phyloP scores from a whole-genome alignment of 257 asterid species.

The Scutellaria baicalensis region DNA sequence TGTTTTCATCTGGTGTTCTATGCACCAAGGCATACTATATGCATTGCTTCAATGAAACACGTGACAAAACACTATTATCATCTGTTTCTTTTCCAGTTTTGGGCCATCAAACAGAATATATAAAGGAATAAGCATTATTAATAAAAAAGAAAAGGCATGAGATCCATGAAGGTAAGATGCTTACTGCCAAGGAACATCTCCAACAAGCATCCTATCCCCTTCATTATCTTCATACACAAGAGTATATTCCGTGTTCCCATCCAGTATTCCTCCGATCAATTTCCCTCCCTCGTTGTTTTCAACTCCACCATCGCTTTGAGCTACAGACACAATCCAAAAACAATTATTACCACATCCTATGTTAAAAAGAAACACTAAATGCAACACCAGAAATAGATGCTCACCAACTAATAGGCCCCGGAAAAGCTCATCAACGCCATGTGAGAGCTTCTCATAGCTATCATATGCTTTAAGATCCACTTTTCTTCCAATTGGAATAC shows the following conservation, averaged over 20 bases:
- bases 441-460: conserved; percentile 65
- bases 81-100: neutral
- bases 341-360: neutral
- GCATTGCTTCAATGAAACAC: neutral
- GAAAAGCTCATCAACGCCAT: conserved; percentile 74
- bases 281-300: conserved; percentile 40
- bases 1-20: too few relatives aligned
- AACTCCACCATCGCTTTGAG: conserved; percentile 48
- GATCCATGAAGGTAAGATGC: conserved; percentile 30
- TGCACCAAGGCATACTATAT: too few relatives aligned
- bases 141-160: conserved; percentile 12
- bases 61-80: neutral
- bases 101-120: neutral
- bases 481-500: conserved; percentile 87
- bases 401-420: conserved; percentile 75
- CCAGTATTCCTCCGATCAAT: conserved; percentile 41
- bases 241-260: conserved; percentile 78
- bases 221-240: conserved; percentile 89
- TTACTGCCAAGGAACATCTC: conserved; percentile 98
- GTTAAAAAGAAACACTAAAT: neutral
- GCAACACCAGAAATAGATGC: neutral
- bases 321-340: conserved; percentile 22
- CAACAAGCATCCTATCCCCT: conserved; percentile 96
- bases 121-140: neutral
- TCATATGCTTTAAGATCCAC: conserved; percentile 70